Evolutionary conservation across 331 rosid species (phyloP).

Genomic region (Prunus yedoensis): DNA sequence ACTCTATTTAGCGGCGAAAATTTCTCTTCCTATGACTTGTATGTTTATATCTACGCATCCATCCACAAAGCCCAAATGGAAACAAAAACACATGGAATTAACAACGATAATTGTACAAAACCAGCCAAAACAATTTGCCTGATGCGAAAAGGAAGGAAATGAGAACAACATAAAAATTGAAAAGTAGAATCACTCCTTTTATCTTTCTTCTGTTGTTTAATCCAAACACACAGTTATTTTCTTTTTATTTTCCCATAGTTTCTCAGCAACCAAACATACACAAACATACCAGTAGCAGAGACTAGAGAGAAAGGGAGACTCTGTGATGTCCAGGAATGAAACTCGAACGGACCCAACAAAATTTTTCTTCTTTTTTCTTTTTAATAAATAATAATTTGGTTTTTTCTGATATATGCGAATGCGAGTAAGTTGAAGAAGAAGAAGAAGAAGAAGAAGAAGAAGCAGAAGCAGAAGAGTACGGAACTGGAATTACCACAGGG

Average conservation of each 20-base stretch:
- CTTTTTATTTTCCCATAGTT: not conserved
- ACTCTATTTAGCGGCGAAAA: not conserved
- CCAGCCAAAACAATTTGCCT: not conserved
- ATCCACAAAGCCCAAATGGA: not conserved
- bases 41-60: not conserved
- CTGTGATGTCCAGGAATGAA: not conserved
- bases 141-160: conserved; percentile 3
- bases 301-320: not conserved
- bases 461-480: not conserved
- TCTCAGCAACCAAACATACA: conserved; percentile 13
- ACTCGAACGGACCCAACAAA: not conserved
- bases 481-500: not conserved
- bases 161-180: too few species aligned
- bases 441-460: not conserved
- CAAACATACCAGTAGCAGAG: conserved; percentile 11
- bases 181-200: too few species aligned
- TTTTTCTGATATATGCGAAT: not conserved
- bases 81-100: not conserved
- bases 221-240: too few species aligned
- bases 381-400: not conserved
- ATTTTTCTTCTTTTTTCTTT: not conserved
- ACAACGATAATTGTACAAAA: not conserved
- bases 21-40: not conserved
- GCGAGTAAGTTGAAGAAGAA: too few species aligned
- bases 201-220: not conserved